These are phyloP conservation scores for Cryptosporidium sp. DNA, from an alignment of 169 alveolate species.

Conservation along the genomic window DNA sequence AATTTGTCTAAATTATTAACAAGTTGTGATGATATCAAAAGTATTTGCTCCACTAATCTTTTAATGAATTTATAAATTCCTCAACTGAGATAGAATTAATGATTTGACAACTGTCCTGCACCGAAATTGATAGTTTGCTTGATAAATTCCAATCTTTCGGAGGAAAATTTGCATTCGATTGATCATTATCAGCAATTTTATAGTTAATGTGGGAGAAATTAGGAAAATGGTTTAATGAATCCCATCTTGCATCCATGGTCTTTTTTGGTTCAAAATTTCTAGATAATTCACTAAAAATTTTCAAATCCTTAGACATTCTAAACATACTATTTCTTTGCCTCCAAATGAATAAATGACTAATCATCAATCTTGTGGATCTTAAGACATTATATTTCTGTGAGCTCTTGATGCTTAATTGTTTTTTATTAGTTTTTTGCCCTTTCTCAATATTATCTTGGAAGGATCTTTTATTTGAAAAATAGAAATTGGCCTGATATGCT, in stretches of 20 bases:
- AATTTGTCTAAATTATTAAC: no score
- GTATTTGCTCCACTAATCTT: not conserved
- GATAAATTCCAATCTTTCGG: not conserved
- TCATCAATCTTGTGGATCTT: conserved; percentile 29
- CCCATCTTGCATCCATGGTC: conserved; percentile 38
- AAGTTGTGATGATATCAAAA: not conserved
- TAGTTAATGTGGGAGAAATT: not conserved
- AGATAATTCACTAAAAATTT: conserved; percentile 28
- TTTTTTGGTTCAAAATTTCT: conserved; percentile 2
- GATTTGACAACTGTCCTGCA: conserved; percentile 28
- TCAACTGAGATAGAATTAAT: conserved; percentile 48
- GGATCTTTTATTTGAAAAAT: not conserved
- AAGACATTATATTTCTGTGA: not conserved
- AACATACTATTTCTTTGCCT: conserved; percentile 11
- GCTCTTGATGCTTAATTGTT: not conserved
- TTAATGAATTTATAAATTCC: conserved; percentile 36
- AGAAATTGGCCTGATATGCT: conserved; percentile 32
- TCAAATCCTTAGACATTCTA: not conserved
- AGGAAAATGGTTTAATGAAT: not conserved
- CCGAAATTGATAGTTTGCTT: conserved; percentile 1
- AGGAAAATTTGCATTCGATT: not conserved
- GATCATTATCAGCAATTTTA: not conserved
- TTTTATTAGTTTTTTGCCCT: not conserved
- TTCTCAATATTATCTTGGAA: not conserved
- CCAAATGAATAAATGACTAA: conserved; percentile 54